Base-by-base conservation (phyloP, 768 basidiomycete species). In the Kwoniella newhampshirensis region DNA sequence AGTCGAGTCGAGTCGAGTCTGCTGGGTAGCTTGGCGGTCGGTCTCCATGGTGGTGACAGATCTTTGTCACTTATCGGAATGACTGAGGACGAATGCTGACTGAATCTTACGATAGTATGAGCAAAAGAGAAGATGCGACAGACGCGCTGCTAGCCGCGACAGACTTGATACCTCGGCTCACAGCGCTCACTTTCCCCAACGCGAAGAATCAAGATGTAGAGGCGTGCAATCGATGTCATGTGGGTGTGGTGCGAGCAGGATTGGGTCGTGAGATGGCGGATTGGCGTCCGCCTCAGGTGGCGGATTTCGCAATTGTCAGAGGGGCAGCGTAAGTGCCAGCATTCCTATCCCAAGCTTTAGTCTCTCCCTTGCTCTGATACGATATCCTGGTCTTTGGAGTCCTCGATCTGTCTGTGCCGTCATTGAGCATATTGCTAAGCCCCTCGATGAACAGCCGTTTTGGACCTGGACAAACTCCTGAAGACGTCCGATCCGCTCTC, bases 231-330 rank as follows among this genome's bases (percentile, higher is more conserved):
- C 21, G 59, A 28, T 55, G 53, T 51, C 44, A 53, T 40, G 51
- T 57, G 0, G 56, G 56, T 0, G 56, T 57, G 4, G 48, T 51
- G 2, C 25, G 39, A 36, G 47, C 58, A 23, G 58, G 58, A 13
- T 18, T 60, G 25, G 58, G 58, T 18, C 44, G 26, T 20, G 58
- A 60, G 17, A 45, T 60, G 36, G 51, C 51, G 20, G 58, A 54
- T 46, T 60, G 58, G 58, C 44, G 58, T 21, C 58, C 58, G 9
- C 58, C 58, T 21, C 58, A 60, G 25, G 51, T 60, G 17, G 51
- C 58, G n/a, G 58, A 60, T 43, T 54, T 60, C 30, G 51, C 51
- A 5, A 23, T 54, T 13, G 26, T 60, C 18, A 15, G 45, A 17
- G 58, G 58, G 11, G 51, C 58, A 35, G 58, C 58, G 58, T 60